phyloP scores from a whole-genome alignment of 148 eudicot genomes.

The Rhododendron vialii region DNA sequence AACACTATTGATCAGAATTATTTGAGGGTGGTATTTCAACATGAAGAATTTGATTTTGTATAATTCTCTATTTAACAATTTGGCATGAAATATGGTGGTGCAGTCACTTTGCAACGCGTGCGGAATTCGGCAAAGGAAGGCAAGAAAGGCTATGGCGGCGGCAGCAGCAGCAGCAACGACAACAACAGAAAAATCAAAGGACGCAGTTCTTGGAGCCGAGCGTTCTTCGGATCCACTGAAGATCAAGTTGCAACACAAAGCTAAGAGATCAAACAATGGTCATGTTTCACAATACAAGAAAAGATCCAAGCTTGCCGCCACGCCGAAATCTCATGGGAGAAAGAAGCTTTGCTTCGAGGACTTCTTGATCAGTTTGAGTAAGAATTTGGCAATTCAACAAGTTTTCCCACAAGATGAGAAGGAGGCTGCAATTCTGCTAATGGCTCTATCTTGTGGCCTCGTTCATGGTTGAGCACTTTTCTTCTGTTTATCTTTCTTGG shows the following conservation, averaged over 20 bases:
- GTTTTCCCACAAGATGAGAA: slow-evolving; percentile 71
- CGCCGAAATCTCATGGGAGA: not conserved
- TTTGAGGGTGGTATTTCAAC: not conserved
- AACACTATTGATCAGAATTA: no score
- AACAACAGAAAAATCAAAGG: slow-evolving; percentile 5
- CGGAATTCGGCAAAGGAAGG: slow-evolving; percentile 78
- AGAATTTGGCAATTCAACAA: slow-evolving; percentile 38
- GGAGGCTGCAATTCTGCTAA: slow-evolving; percentile 71
- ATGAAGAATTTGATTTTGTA: not conserved
- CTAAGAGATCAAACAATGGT: slow-evolving; percentile 16
- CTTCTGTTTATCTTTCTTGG: not conserved
- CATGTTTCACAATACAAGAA: slow-evolving; percentile 30
- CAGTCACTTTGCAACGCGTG: slow-evolving; percentile 89
- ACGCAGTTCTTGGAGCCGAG: slow-evolving; percentile 1
- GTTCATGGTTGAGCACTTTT: slow-evolving; percentile 34
- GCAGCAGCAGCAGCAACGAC: slow-evolving; percentile 30
- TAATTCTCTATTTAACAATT: not conserved
- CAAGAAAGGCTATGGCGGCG: slow-evolving; percentile 66
- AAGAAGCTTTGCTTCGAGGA: slow-evolving; percentile 41
- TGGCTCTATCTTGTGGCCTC: slow-evolving; percentile 71
- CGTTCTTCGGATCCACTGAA: slow-evolving; percentile 14
- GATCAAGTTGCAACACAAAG: slow-evolving; percentile 28
- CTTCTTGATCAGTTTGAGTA: slow-evolving; percentile 46
- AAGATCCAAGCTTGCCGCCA: slow-evolving; percentile 24
- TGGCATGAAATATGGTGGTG: not conserved